Evolutionary conservation across 345 rosid genomes (phyloP), one percentile per base, ranked within the genome.

Genomic region (Eucalyptus fibrosa): DNA sequence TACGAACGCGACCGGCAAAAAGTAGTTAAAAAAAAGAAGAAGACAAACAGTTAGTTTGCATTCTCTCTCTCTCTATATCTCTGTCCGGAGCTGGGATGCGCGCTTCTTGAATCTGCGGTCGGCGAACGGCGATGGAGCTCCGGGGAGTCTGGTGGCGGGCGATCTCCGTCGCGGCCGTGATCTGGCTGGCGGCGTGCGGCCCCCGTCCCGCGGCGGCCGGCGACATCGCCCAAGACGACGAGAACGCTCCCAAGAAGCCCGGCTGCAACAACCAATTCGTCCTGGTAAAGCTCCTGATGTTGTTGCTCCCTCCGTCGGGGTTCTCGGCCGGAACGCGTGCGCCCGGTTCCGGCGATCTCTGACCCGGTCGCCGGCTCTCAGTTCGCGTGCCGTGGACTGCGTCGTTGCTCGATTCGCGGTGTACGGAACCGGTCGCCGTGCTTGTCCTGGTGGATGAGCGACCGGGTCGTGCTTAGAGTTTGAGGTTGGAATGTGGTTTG

Each of bases 211-310:
- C 93, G 50, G 69, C 88, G 30, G 97, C 99, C 77, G 98, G 99
- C 32, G 99, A 97, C 91, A 97, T 97, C 51, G 99, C 97, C 49
- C 99, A 98, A 88, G 97, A 95, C n/a, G 99, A 98, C 89, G 93
- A 96, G 89, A 91, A 67, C 88, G 95, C 99, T 91, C 99, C 99
- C 24, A 97, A 97, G 96, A 96, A 96, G 94, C 99, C 99, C 32
- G 99, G 99, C n/a, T 98, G 99, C 89, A 98, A 94, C 88, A 98
- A 98, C 92, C 97, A 98, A 93, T 98, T 98, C 91, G 96, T 98
- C 89, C 91, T 98, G 99, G 99, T 97, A 95, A 81, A 56, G 62
- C 80, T 72, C 69, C 24, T 51, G 50, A 60, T 69, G 87, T 87
- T 69, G 86, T 88, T 32, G 65, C 69, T 89, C 56, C 67, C 80